Evolutionary conservation across 441 rosid species (phyloP).

Genomic region (Bruguiera hainesii): DNA sequence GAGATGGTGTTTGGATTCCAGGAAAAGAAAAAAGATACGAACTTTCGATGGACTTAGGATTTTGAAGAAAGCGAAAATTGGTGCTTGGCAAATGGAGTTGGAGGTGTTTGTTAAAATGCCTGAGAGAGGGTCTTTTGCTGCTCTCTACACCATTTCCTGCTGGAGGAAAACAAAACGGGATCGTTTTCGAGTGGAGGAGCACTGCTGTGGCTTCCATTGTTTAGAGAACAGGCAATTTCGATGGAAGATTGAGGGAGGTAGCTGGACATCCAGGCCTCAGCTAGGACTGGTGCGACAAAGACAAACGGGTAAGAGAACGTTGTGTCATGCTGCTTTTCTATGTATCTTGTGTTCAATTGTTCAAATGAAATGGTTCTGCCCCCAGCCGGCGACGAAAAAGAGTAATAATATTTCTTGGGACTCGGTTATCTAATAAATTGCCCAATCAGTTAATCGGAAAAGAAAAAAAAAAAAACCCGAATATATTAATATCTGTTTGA

Average conservation of each 20-base stretch:
- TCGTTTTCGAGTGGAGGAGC: slow-evolving; percentile 45
- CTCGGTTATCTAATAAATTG: no score
- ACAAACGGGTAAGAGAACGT: background rate
- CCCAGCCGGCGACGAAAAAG: no score
- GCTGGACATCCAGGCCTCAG: background rate
- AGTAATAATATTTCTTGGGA: no score
- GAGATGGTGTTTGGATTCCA: slow-evolving; percentile 6
- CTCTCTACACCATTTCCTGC: background rate
- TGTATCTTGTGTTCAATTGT: no score
- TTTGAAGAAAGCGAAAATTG: slow-evolving; percentile 13
- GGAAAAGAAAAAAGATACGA: slow-evolving; percentile 21
- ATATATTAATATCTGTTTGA: no score
- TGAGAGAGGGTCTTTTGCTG: slow-evolving; percentile 29
- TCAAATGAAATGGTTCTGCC: no score
- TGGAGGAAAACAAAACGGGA: slow-evolving; percentile 25
- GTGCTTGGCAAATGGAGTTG: slow-evolving; percentile 15
- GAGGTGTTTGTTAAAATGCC: slow-evolving; percentile 68
- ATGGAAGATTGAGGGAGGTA: background rate
- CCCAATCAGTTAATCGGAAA: no score
- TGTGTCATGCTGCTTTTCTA: no score
- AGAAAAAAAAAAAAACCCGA: no score
- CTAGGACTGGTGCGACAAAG: background rate
- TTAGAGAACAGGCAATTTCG: background rate
- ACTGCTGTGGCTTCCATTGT: slow-evolving; percentile 53
- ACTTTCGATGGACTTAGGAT: slow-evolving; percentile 21